phyloP scores from a whole-genome alignment of 768 basidiomycete species.

The Chalciporus pseudorubinellus region DNA sequence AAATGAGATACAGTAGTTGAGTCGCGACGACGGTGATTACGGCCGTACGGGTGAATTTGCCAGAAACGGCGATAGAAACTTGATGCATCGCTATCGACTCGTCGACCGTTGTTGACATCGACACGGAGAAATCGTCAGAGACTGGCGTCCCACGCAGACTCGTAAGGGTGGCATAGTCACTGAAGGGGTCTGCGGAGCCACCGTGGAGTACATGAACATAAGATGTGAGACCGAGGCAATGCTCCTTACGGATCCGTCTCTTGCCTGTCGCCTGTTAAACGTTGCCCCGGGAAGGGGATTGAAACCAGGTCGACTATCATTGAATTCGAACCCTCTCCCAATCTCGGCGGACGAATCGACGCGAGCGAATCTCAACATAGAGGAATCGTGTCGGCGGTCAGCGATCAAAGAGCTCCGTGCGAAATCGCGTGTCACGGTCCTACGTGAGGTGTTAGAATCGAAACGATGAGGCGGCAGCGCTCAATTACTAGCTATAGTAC shows the following conservation, averaged over 20 bases:
- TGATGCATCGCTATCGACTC: conserved; percentile 74
- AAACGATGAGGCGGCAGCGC: conserved; percentile 38
- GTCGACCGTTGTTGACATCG: conserved; percentile 56
- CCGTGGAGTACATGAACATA: conserved; percentile 65
- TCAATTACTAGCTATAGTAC: no score
- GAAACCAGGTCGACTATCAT: conserved; percentile 57
- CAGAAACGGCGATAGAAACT: conserved; percentile 65
- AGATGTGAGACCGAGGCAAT: conserved; percentile 79
- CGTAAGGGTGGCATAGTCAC: conserved; percentile 55
- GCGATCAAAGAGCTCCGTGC: conserved; percentile 15
- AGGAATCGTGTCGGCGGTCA: conserved; percentile 39
- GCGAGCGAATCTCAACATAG: conserved; percentile 65
- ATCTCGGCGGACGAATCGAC: conserved; percentile 77
- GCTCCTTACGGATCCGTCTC: conserved; percentile 63
- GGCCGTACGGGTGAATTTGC: conserved; percentile 34
- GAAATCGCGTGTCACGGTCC: conserved; percentile 25
- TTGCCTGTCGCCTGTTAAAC: conserved; percentile 40
- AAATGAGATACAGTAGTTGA: conserved; percentile 61
- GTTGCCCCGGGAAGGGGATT: conserved; percentile 51
- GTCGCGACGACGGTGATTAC: conserved; percentile 59
- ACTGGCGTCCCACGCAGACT: conserved; percentile 53
- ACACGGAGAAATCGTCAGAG: conserved; percentile 57
- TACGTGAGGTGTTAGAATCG: conserved; percentile 42
- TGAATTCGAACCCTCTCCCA: conserved; percentile 74
- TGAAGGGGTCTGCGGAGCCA: conserved; percentile 74